These are phyloP conservation scores for Casaregolazyma suthepensis DNA, from an alignment of 1,139 yeast genomes.

Conservation along the genomic window DNA sequence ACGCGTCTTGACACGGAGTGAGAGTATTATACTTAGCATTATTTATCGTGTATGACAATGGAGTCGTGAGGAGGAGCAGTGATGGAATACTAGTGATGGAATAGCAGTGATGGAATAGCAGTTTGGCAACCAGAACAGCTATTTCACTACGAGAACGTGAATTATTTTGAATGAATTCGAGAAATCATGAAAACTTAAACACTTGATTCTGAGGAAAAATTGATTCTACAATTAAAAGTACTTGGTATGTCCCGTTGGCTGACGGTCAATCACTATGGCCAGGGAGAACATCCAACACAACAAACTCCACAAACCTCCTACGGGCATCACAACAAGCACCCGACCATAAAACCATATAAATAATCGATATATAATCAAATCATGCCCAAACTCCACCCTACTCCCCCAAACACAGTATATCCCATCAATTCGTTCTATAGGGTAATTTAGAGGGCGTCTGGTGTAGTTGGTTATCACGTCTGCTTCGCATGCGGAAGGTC, in stretches of 20 bases:
- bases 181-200: too few relatives aligned
- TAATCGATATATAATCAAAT: background rate
- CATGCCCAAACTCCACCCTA: background rate
- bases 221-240: too few relatives aligned
- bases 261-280: background rate
- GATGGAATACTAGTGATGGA: too few relatives aligned
- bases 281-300: background rate
- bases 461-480: slow-evolving; percentile 25
- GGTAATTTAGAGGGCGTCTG: slow-evolving; percentile 17
- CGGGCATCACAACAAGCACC: background rate
- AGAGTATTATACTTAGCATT: background rate
- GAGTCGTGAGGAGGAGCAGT: background rate
- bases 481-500: slow-evolving; percentile 25
- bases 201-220: too few relatives aligned
- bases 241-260: too few relatives aligned
- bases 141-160: too few relatives aligned
- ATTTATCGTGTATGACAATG: background rate
- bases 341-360: too few relatives aligned
- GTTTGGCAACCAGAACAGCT: too few relatives aligned
- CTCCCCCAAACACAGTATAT: background rate
- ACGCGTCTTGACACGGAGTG: background rate
- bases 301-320: background rate
- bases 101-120: too few relatives aligned
- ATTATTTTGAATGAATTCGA: too few relatives aligned
- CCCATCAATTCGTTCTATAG: background rate